Evolutionary conservation across 1,139 yeast species (phyloP), one percentile per base, ranked within the genome.

Genomic region (Pichia sp.): DNA sequence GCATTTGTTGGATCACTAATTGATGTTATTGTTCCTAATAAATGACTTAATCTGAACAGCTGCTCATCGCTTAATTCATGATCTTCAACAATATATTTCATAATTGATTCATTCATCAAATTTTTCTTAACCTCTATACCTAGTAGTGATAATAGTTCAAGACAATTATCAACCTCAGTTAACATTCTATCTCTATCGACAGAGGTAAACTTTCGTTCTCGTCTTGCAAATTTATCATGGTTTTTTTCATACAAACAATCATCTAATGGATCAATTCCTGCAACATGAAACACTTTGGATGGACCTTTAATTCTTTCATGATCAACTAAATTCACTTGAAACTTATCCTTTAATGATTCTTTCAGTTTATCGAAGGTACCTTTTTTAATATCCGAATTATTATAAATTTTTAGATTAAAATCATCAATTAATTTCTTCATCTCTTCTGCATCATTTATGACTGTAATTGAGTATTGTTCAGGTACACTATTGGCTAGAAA

Each of bases 151-250:
- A 64, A 48, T 26, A 58, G 45, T 59, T 72, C 61, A 29, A 56
- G 43, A 43, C 60, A 58, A 38, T 56, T 57, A 50, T 76, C 80
- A 25, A 73, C 67, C 52, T 78, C 82, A n/a, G 66, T 59, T 43
- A 69, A 54, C 38, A 74, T 62, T 45, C 70, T 63, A 29, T 60
- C 59, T 34, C 71, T 64, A 50, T 78, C 83, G 15, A 66, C 65
- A 44, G 67, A 70, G 5, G 67, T 59, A 72, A 76, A 74, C 37
- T 67, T 64, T 50, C 67, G 68, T 56, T 77, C 83, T 44, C 74
- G 75, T 51, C 69, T 74, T 47, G 67, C 72, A 72, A 76, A 72
- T 42, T 68, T 66, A 39, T 65, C 67, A 59, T 76, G 80, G 25
- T 52, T 50, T 15, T 45, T 42, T 7, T 23, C 36, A 45, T 48